Evolutionary conservation across 2,329 filamentous ascomycete species (phyloP), one percentile per base, ranked within the genome.

Genomic region (Exserohilum rostratum): DNA sequence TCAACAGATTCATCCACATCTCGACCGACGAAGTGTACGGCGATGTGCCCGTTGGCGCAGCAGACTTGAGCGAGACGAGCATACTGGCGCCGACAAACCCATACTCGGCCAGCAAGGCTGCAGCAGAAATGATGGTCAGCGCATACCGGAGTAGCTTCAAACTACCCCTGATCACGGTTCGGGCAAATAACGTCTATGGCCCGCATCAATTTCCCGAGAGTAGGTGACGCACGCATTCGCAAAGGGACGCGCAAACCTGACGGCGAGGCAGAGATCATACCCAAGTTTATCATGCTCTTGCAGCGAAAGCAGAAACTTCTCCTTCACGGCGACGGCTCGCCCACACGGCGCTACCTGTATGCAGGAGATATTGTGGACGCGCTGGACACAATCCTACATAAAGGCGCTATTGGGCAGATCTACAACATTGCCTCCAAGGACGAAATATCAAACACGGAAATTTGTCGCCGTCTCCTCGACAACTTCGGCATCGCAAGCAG

Each of bases 11-110:
- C 74, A 87, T 93, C 67, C 90, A 93, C 73, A 86, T 93, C 59
- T 91, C 89, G 9, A 93, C 90, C 1, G 90, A 95, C 71, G 90
- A 93, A 77, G 90, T 93, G 1, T 93, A 93, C 65, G 90, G 90
- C 37, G 90, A 93, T 72, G 88, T 91, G 55, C 85, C 85, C 55
- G 85, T 88, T 46, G 88, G 86, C 31, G 87, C 87, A 3, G 87
- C 89, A 55, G 89, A 91, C 67, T 75, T 91, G 60, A 78, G 87
- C 37, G 90, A 93, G 77, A 85, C 85, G 13, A 90, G 88, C 76
- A 85, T 90, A 62, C 80, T 93, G 30, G 87, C 87, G 1, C 90
- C 90, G 0, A 93, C 90, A 17, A 95, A 93, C 67, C 90, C 90
- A 9, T 93, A 93, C 65, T 87, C 89, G 9, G 90, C 90, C 17